Evolutionary conservation across 345 rosid genomes (phyloP).

Genomic region (Nasturtium officinale): DNA sequence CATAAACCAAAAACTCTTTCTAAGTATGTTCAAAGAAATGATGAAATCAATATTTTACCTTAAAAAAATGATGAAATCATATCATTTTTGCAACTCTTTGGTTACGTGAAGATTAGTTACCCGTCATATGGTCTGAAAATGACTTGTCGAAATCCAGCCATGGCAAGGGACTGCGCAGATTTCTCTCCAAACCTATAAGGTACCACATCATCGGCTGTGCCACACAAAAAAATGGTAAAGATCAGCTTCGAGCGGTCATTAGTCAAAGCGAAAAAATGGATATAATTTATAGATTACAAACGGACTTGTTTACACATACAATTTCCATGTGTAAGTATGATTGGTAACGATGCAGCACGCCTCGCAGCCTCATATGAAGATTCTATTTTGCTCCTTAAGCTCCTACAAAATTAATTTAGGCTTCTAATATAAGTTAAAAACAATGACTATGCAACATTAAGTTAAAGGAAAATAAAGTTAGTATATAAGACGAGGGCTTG

Average conservation of each 20-base stretch:
- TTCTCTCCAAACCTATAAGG: slow-evolving; percentile 76
- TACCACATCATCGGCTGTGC: slow-evolving; percentile 78
- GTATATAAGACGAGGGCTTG: background rate
- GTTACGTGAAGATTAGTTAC: slow-evolving; percentile 39
- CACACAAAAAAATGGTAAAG: slow-evolving; percentile 1
- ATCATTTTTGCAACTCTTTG: background rate
- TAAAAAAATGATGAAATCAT: slow-evolving; percentile 10
- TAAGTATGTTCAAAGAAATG: slow-evolving; percentile 20
- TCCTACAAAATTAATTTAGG: slow-evolving; percentile 45
- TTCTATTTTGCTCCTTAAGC: slow-evolving; percentile 60
- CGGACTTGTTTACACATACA: slow-evolving; percentile 43
- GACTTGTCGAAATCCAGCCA: slow-evolving; percentile 71
- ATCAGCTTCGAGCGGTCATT: slow-evolving; percentile 16
- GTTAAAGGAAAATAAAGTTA: background rate
- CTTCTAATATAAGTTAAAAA: background rate
- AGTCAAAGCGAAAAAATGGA: background rate
- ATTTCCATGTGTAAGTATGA: slow-evolving; percentile 66
- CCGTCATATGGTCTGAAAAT: slow-evolving; percentile 76
- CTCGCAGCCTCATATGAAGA: slow-evolving; percentile 65
- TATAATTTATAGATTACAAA: background rate
- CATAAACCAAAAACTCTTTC: slow-evolving; percentile 16
- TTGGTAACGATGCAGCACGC: slow-evolving; percentile 68
- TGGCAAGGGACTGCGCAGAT: slow-evolving; percentile 62
- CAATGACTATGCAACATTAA: background rate
- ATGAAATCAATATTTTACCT: background rate